Evolutionary conservation across 306 rosid genomes (phyloP).

Genomic region (Prunus mira): DNA sequence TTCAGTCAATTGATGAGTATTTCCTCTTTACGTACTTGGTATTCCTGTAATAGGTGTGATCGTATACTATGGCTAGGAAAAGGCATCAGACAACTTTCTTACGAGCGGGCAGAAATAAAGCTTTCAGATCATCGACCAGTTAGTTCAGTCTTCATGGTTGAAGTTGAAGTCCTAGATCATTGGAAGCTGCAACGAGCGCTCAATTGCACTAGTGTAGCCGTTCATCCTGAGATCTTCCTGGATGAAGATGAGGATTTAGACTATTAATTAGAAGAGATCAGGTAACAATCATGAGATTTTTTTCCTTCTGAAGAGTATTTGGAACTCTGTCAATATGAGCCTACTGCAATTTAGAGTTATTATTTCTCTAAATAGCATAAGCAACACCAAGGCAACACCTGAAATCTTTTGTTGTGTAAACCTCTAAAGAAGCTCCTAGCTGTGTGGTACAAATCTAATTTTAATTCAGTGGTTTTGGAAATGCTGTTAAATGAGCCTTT

Average conservation of each 20-base stretch:
- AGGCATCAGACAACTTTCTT: slow-evolving; percentile 72
- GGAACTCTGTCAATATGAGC: neutral
- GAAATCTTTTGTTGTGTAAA: neutral
- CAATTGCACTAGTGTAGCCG: slow-evolving; percentile 51
- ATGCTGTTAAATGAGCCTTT: too few relatives aligned
- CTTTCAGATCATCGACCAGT: slow-evolving; percentile 90
- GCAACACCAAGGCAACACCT: neutral
- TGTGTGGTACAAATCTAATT: too few relatives aligned
- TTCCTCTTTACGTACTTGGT: slow-evolving; percentile 10
- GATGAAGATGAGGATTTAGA: slow-evolving; percentile 44
- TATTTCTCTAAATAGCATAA: neutral
- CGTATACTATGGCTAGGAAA: slow-evolving; percentile 82
- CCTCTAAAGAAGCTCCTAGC: neutral
- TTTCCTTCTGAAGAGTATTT: neutral
- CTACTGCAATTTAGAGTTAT: too few relatives aligned
- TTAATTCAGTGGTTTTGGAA: neutral
- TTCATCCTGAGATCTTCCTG: slow-evolving; percentile 62
- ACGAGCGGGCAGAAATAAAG: slow-evolving; percentile 55
- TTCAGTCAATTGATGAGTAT: neutral
- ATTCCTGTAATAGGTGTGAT: slow-evolving; percentile 68
- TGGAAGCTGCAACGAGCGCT: slow-evolving; percentile 75
- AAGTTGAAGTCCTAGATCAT: slow-evolving; percentile 84
- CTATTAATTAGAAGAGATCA: slow-evolving; percentile 6
- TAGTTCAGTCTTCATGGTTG: slow-evolving; percentile 62
- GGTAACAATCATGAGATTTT: slow-evolving; percentile 13